phyloP scores from a whole-genome alignment of 179 eudicot genomes.

The Corrigiola litoralis region DNA sequence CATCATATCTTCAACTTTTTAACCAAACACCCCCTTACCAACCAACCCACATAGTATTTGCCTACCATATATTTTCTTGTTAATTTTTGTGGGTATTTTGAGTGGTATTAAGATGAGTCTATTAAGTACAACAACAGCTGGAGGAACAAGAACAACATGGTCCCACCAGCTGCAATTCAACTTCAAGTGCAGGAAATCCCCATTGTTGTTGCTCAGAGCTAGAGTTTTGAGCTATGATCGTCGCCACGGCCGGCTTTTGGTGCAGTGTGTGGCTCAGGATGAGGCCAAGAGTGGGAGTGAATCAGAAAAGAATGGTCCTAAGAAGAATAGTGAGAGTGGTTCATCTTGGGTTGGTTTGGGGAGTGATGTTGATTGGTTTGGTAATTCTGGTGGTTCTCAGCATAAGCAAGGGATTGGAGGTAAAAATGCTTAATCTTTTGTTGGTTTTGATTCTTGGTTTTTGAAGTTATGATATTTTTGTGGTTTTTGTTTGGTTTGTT shows the following conservation, averaged over 20 bases:
- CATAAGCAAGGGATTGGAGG: constrained; percentile 51
- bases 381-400: constrained; percentile 34
- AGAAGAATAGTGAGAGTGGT: not conserved
- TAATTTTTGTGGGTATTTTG: not conserved
- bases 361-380: constrained; percentile 59
- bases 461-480: no score
- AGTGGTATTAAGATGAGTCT: constrained; percentile 26
- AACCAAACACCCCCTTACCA: no score
- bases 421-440: constrained; percentile 20
- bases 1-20: no score
- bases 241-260: constrained; percentile 15
- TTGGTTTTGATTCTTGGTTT: not conserved
- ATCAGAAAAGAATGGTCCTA: constrained; percentile 17
- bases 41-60: no score
- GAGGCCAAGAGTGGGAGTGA: constrained; percentile 26
- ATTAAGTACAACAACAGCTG: constrained; percentile 29
- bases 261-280: constrained; percentile 31
- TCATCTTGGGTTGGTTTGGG: constrained; percentile 33
- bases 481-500: no score
- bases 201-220: constrained; percentile 19
- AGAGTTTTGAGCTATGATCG: constrained; percentile 19
- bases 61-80: no score
- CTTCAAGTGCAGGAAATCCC: constrained; percentile 38
- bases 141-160: constrained; percentile 37
- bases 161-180: constrained; percentile 71